A percentile compares a stretch with the other conserved stretches of the same genome.
Evolutionary conservation across 1,284 basidiomycete species (phyloP).

Genomic region (Ustilago lituana): DNA sequence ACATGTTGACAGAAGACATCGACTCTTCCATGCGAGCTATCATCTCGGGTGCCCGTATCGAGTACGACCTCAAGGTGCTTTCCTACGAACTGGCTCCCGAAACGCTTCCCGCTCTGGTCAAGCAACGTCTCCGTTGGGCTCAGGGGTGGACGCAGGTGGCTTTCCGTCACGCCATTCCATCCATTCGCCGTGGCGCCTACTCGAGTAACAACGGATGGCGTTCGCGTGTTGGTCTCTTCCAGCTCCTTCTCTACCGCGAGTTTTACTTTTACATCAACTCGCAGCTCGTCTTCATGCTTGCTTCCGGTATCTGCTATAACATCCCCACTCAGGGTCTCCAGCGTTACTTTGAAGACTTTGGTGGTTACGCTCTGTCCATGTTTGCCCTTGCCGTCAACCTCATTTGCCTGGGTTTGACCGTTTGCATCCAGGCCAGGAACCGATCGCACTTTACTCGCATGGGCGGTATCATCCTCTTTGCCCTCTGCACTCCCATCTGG

Average conservation of each 20-base stretch:
- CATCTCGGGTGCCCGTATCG: conserved; percentile 58
- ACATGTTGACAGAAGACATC: conserved; percentile 63
- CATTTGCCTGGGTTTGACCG: conserved; percentile 41
- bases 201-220: conserved; percentile 48
- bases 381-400: conserved; percentile 52
- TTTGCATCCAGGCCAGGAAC: conserved; percentile 54
- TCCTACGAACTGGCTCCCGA: conserved; percentile 59
- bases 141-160: conserved; percentile 63
- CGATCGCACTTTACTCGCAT: conserved; percentile 46
- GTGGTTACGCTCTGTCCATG: conserved; percentile 45
- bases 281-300: conserved; percentile 49
- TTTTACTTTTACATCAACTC: conserved; percentile 58
- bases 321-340: conserved; percentile 39
- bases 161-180: conserved; percentile 52
- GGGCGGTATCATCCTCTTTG: conserved; percentile 46
- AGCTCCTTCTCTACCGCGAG: conserved; percentile 56
- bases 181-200: conserved; percentile 52
- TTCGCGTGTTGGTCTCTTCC: conserved; percentile 52
- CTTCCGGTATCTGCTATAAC: conserved; percentile 48
- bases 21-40: conserved; percentile 60
- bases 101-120: conserved; percentile 51
- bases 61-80: conserved; percentile 56
- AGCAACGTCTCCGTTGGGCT: conserved; percentile 60
- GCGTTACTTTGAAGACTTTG: conserved; percentile 49
- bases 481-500: conserved; percentile 49